Evolutionary conservation across 805 yeast species (phyloP), one percentile per base, ranked within the genome.

Genomic region (Metschnikowia drakensbergensis): DNA sequence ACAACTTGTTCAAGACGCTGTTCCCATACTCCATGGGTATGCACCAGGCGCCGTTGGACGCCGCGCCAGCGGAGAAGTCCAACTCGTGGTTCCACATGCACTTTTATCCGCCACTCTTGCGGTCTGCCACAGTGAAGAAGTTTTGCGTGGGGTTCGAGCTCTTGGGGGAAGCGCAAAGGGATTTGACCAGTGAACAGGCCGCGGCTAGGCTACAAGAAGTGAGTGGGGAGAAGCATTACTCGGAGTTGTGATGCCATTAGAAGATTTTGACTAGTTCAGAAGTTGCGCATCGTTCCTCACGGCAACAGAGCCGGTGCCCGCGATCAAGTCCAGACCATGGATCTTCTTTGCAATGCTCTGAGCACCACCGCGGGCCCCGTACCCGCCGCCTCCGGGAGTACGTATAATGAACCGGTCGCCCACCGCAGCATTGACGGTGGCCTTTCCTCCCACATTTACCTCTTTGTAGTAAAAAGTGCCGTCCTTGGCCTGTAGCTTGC

Each of bases 1-100:
- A 85, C 66, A 85, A 85, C 61, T 69, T 85, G 47, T 85, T 85
- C 63, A 68, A 76, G 61, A 80, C 87, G 4, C 76, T 81, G 29
- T 85, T 86, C 72, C 91, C 91, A 2, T 86, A 85, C 65, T 84
- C 89, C 0, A 85, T 86, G 91, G 92, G 92, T 11, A 65, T 86
- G 13, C 92, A 85, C 65, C 92, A 86, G 65, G 85, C 88, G 6
- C 87, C 86, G 39, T 70, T 83, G 33, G 68, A 71, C 42, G 66
- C 67, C 13, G 65, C 74, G 10, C 62, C 67, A 1, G 71, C 65
- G n/a, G 76, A 70, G 41, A 75, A 73, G 47, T 58, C 77, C 13
- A 61, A 67, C 17, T 62, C 71, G 28, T 72, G 79, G 72, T 80
- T 86, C 63, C 87, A 84, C 57, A 79, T 85, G 77, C 89, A 85